A percentile compares a stretch with the other conserved stretches of the same genome.
These are phyloP conservation scores for Knoxdaviesia capensis DNA, from an alignment of 2,329 filamentous ascomycete genomes.

Conservation along the genomic window DNA sequence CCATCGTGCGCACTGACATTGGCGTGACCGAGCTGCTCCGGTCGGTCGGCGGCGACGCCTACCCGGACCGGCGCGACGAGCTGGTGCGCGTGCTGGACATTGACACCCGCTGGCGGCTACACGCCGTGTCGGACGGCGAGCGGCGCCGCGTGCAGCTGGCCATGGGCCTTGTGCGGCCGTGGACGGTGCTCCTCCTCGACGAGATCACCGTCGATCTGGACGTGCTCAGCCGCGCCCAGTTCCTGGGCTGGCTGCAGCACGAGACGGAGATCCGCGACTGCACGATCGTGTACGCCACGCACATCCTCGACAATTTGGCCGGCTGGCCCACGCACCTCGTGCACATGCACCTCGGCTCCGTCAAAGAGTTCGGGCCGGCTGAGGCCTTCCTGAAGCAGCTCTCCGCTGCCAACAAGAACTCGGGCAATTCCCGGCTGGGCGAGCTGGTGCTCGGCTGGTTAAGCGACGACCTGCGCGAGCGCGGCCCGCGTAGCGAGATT, in stretches of 20 bases:
- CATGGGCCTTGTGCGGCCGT: conserved; percentile 85
- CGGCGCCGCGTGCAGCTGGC: conserved; percentile 78
- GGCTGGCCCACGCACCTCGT: conserved; percentile 91
- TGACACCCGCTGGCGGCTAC: conserved; percentile 84
- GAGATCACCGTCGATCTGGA: conserved; percentile 97
- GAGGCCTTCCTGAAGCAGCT: conserved; percentile 43
- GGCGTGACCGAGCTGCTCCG: conserved; percentile 70
- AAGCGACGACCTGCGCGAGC: conserved; percentile 53
- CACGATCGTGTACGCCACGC: conserved; percentile 92
- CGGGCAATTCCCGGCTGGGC: conserved; percentile 66
- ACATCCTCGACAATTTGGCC: conserved; percentile 88
- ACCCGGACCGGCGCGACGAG: conserved; percentile 66
- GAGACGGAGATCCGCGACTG: conserved; percentile 71
- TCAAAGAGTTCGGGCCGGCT: conserved; percentile 70
- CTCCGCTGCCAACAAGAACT: conserved; percentile 13
- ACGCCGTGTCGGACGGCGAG: conserved; percentile 87
- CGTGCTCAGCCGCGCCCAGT: conserved; percentile 64
- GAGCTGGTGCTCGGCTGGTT: conserved; percentile 82
- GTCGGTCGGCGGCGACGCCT: conserved; percentile 72
- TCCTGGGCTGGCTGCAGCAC: conserved; percentile 64
- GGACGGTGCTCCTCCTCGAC: conserved; percentile 78
- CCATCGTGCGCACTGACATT: conserved; percentile 88
- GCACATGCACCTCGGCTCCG: conserved; percentile 78
- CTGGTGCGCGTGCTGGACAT: conserved; percentile 78
- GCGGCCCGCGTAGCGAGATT: conserved; percentile 52